Conservation (phyloP, 2,329 filamentous ascomycete species). For the Penicillium fuscoglaucum region DNA sequence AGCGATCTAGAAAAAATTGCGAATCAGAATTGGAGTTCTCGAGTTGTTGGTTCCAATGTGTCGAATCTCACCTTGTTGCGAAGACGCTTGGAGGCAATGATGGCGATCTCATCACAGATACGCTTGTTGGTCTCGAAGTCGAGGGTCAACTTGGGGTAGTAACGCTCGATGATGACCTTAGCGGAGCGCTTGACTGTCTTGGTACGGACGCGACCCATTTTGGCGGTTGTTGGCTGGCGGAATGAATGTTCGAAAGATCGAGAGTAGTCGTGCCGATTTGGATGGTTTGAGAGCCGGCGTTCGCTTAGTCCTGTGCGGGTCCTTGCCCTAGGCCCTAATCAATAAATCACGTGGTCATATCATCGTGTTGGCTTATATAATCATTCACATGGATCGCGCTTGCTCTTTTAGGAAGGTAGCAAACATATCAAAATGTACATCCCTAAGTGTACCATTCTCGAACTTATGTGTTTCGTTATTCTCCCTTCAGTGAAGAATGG, state of each 20-base stretch:
- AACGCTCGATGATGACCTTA: conserved; percentile 99
- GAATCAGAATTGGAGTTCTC: conserved; percentile 3
- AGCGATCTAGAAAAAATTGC: conserved; percentile 66
- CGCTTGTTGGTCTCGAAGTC: conserved; percentile 99
- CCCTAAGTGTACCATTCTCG: background rate
- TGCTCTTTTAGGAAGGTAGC: background rate
- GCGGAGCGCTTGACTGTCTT: conserved; percentile 79
- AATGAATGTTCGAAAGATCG: conserved; percentile 31
- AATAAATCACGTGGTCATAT: conserved; percentile 11
- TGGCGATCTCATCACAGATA: conserved; percentile 99
- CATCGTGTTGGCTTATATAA: background rate
- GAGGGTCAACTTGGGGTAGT: conserved; percentile 96
- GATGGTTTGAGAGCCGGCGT: conserved; percentile 17
- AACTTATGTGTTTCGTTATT: background rate
- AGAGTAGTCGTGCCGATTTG: conserved; percentile 16
- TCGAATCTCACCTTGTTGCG: conserved; percentile 84
- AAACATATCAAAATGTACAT: background rate
- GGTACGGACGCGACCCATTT: conserved; percentile 53
- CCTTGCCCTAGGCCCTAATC: conserved; percentile 25
- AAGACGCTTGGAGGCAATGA: conserved; percentile 98
- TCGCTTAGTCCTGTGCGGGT: conserved; percentile 31
- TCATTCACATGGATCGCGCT: background rate
- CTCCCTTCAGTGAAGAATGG: background rate
- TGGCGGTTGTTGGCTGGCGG: conserved; percentile 44
- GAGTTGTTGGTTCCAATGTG: background rate